Conservation (phyloP, 1,284 basidiomycete species). For the Pyrrhoderma noxium region DNA sequence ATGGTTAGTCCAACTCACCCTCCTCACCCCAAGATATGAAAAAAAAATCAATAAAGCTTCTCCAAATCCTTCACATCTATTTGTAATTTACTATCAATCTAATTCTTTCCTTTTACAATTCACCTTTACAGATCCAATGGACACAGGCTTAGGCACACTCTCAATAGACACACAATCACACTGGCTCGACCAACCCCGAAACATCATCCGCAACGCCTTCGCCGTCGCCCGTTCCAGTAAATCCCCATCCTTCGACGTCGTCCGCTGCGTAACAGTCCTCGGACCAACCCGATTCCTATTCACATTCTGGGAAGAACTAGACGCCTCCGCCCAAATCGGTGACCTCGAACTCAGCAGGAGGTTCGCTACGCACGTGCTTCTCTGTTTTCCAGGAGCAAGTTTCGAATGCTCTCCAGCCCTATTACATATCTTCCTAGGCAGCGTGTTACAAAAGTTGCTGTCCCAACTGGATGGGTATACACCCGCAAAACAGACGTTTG, state of each 20-base stretch:
- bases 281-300: constrained; percentile 54
- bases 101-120: too few relatives aligned
- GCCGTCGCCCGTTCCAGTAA: constrained; percentile 48
- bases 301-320: constrained; percentile 56
- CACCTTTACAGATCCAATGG: constrained; percentile 20
- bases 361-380: constrained; percentile 55
- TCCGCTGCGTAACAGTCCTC: constrained; percentile 48
- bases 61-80: too few relatives aligned
- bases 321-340: constrained; percentile 41
- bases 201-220: constrained; percentile 49
- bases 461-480: constrained; percentile 44
- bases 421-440: constrained; percentile 57
- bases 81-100: too few relatives aligned
- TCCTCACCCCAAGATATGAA: background rate
- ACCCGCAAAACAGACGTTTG: constrained; percentile 44
- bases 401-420: constrained; percentile 46
- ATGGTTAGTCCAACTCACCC: constrained; percentile 30
- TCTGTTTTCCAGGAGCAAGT: constrained; percentile 19
- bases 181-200: constrained; percentile 41
- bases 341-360: constrained; percentile 53
- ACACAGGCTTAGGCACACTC: constrained; percentile 18
- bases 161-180: constrained; percentile 21
- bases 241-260: constrained; percentile 53
- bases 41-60: too few relatives aligned
- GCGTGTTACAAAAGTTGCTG: constrained; percentile 53